Conservation (phyloP, 1,284 basidiomycete genomes). For the Pascua sp. region DNA sequence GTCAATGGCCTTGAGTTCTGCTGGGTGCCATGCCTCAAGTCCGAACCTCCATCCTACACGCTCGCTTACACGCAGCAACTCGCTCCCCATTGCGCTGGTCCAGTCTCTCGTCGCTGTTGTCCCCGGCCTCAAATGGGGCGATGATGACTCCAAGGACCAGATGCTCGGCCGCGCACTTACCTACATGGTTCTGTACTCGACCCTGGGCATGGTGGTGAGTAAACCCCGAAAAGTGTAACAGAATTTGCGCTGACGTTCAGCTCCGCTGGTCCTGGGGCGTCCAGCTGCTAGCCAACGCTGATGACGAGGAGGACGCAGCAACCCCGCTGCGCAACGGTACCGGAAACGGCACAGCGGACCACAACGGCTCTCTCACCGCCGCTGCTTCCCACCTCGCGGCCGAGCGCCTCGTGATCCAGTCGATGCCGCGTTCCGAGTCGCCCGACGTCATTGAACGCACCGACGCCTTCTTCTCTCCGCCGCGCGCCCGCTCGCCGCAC, state of each 20-base stretch:
- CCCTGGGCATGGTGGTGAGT: conserved; percentile 84
- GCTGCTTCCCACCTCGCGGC: not conserved
- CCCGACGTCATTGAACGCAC: conserved; percentile 30
- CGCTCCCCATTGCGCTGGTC: conserved; percentile 81
- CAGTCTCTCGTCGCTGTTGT: conserved; percentile 83
- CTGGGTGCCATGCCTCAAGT: not conserved
- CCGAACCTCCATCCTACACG: not conserved
- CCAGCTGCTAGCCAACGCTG: conserved; percentile 67
- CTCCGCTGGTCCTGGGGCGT: conserved; percentile 89
- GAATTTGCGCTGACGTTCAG: conserved; percentile 47
- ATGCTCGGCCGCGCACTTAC: conserved; percentile 91
- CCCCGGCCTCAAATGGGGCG: conserved; percentile 73
- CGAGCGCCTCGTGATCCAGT: not conserved
- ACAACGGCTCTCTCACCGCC: not conserved
- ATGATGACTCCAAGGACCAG: conserved; percentile 72
- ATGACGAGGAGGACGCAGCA: conserved; percentile 49
- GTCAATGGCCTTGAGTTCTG: not conserved
- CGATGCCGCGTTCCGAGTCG: conserved; percentile 19
- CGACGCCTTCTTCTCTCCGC: conserved; percentile 34
- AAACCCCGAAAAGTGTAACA: not conserved
- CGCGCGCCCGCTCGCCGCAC: no score
- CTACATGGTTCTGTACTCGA: conserved; percentile 87
- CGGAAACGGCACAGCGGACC: not conserved
- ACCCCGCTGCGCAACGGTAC: not conserved
- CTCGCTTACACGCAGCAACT: conserved; percentile 55